These are phyloP conservation scores for Acanthamoeba sp. DNA, from an alignment of 208 protist genomes.

Conservation along the genomic window DNA sequence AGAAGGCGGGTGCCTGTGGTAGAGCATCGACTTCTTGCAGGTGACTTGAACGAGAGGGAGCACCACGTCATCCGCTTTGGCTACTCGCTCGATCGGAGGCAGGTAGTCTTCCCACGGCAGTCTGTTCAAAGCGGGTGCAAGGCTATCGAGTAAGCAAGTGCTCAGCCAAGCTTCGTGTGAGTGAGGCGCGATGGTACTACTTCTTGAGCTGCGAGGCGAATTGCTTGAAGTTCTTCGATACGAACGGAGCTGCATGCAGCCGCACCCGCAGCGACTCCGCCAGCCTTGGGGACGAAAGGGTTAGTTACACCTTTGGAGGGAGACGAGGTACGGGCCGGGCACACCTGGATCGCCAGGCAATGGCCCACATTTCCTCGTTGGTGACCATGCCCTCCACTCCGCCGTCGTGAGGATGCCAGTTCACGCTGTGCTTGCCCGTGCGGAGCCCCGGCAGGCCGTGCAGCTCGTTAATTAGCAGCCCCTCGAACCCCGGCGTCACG, in stretches of 20 bases:
- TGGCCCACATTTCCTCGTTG: slow-evolving; percentile 30
- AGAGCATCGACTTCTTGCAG: slow-evolving; percentile 56
- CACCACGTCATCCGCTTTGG: neutral
- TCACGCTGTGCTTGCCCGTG: slow-evolving; percentile 35
- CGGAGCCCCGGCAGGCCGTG: neutral
- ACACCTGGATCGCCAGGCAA: slow-evolving; percentile 40
- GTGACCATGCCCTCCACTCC: slow-evolving; percentile 65
- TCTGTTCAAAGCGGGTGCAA: neutral
- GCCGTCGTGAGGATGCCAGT: slow-evolving; percentile 51
- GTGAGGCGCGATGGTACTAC: neutral
- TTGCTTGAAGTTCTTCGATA: slow-evolving; percentile 60
- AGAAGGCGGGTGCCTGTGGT: slow-evolving; percentile 17
- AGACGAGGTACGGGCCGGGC: neutral
- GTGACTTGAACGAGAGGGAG: slow-evolving; percentile 38
- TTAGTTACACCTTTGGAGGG: neutral
- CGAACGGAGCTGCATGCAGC: slow-evolving; percentile 34
- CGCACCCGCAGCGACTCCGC: slow-evolving; percentile 60
- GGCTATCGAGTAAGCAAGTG: too few species aligned
- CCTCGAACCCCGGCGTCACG: slow-evolving; percentile 47
- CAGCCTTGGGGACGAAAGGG: neutral
- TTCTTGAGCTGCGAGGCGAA: slow-evolving; percentile 24
- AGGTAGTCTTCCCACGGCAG: slow-evolving; percentile 50
- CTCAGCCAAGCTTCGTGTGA: neutral
- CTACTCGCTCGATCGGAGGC: neutral
- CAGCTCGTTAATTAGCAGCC: slow-evolving; percentile 9